Evolutionary conservation across 768 basidiomycete species (phyloP).

Genomic region (Wakefieldia striispora): DNA sequence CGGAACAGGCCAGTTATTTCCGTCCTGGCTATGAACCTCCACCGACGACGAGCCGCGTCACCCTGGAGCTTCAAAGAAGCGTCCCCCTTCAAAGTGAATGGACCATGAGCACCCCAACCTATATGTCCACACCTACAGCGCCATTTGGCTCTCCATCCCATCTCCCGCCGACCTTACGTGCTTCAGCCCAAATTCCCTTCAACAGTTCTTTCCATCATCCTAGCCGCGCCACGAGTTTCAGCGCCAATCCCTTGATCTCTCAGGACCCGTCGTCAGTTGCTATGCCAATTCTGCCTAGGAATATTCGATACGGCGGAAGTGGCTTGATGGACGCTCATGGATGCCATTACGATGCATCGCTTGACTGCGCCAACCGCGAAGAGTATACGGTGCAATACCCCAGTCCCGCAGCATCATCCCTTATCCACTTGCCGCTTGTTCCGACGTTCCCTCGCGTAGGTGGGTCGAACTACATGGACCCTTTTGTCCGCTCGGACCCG

Average conservation of each 20-base stretch:
- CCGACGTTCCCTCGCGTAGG: neutral
- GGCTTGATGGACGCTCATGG: constrained; percentile 3
- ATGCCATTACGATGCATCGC: neutral
- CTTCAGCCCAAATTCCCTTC: neutral
- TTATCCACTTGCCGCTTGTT: constrained; percentile 4
- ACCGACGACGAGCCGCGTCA: neutral
- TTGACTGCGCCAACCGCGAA: neutral
- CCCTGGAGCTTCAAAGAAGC: neutral
- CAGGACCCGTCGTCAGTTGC: neutral
- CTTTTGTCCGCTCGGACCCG: neutral
- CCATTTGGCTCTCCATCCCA: neutral
- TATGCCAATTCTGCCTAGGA: neutral
- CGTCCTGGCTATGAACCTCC: neutral
- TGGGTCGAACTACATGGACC: neutral
- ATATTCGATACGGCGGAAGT: neutral
- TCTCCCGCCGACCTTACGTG: neutral
- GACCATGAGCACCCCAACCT: neutral
- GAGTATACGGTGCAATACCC: neutral
- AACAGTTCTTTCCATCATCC: neutral
- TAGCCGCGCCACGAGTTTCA: neutral
- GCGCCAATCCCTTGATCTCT: neutral
- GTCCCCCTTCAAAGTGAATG: neutral
- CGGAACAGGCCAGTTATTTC: neutral
- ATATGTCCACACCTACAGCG: neutral
- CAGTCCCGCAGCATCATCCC: neutral